Percentiles rank a stretch among this genome's conserved stretches.
Conservation (phyloP, 73 alveolate genomes). For the Paramecium octaurelia region DNA sequence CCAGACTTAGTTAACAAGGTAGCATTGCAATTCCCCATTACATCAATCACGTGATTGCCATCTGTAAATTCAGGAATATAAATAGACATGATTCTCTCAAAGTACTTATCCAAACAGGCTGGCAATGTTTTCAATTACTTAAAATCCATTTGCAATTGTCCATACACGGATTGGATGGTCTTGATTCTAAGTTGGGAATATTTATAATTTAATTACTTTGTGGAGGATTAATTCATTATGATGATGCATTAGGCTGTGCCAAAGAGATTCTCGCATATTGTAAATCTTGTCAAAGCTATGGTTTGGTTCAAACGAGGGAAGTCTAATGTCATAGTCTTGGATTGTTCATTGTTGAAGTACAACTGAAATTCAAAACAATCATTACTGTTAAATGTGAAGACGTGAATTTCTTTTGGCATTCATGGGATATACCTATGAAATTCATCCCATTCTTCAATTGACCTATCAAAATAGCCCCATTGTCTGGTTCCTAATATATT, state of each 20-base stretch:
- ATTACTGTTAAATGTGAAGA: slow-evolving; percentile 6
- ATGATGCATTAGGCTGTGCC: not conserved
- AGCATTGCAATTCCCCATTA: slow-evolving; percentile 23
- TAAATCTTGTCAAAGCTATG: not conserved
- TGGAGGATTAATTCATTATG: slow-evolving; percentile 19
- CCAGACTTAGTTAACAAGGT: not conserved
- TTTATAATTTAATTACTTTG: not conserved
- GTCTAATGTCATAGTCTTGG: not conserved
- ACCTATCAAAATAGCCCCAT: not conserved
- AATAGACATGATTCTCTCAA: slow-evolving; percentile 29
- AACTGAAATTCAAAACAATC: not conserved
- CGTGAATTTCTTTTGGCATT: not conserved
- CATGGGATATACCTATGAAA: slow-evolving; percentile 39
- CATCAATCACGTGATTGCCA: not conserved
- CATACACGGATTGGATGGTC: not conserved
- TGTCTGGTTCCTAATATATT: slow-evolving; percentile 22
- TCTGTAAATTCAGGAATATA: slow-evolving; percentile 42
- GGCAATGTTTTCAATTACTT: slow-evolving; percentile 27
- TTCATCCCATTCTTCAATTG: slow-evolving; percentile 23
- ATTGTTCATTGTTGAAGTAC: not conserved
- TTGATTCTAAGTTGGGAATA: not conserved
- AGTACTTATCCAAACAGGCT: not conserved
- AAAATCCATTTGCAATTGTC: not conserved
- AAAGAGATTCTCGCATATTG: slow-evolving; percentile 6
- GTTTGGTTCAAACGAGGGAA: not conserved